Conservation (phyloP, 495 filamentous ascomycete genomes). For the Elaphomyces granulatus region DNA sequence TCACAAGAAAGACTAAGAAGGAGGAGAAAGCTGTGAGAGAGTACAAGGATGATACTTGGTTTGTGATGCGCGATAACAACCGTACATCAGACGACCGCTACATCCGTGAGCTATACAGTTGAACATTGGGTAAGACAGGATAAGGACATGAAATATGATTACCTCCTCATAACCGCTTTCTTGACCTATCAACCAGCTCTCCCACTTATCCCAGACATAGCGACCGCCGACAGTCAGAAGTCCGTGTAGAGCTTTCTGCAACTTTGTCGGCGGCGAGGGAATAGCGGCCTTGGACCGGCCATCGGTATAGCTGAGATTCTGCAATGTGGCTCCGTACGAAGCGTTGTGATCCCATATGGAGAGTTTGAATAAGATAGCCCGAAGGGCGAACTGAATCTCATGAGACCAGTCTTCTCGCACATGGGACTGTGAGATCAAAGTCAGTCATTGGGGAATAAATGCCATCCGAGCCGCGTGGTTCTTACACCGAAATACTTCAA, state of each 20-base stretch:
- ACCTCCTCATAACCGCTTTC: conserved; percentile 57
- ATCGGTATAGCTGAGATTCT: conserved; percentile 82
- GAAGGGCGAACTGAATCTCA: conserved; percentile 66
- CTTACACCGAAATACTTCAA: conserved; percentile 71
- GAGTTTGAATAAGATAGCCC: conserved; percentile 80
- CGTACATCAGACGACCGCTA: conserved; percentile 37
- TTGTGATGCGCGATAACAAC: conserved; percentile 51
- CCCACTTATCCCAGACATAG: conserved; percentile 85
- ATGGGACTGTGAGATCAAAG: conserved; percentile 29
- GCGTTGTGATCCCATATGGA: conserved; percentile 94
- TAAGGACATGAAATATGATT: no score
- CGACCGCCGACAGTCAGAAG: conserved; percentile 72
- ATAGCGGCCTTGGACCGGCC: conserved; percentile 52
- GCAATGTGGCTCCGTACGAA: conserved; percentile 83
- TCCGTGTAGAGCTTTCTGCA: conserved; percentile 77
- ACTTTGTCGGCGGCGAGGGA: conserved; percentile 46
- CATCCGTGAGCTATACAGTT: conserved; percentile 9
- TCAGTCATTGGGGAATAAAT: no score
- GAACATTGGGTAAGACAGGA: neutral
- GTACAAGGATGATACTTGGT: conserved; percentile 53
- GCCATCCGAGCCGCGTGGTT: no score
- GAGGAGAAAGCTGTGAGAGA: conserved; percentile 67
- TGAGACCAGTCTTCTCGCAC: conserved; percentile 68
- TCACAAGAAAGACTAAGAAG: conserved; percentile 79
- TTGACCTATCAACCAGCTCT: conserved; percentile 62